Percentiles rank a stretch among this genome's conserved stretches.
phyloP scores from a whole-genome alignment of 148 eudicot species.

The Talinum fruticosum region DNA sequence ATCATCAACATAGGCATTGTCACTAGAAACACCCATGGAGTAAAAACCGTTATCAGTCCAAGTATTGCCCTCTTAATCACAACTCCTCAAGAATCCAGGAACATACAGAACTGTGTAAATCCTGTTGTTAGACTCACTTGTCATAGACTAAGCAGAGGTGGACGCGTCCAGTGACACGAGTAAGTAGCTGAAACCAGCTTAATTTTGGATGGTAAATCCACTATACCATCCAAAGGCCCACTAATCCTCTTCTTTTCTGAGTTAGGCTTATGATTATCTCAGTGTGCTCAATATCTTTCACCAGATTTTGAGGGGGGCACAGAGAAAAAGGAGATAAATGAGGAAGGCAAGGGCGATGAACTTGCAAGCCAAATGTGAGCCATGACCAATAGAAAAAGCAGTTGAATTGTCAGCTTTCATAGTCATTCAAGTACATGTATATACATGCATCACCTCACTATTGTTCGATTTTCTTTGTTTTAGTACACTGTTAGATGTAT shows the following conservation, averaged over 20 bases:
- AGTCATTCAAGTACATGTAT: not conserved
- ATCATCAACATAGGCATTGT: slow-evolving; percentile 11
- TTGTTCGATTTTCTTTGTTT: not conserved
- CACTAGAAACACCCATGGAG: not conserved
- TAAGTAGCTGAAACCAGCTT: not conserved
- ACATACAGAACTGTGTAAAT: not conserved
- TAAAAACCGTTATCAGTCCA: not conserved
- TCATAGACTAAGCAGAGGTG: not conserved
- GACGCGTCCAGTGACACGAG: not conserved
- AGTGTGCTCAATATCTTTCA: not conserved
- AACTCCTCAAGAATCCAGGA: not conserved
- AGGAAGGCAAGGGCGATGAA: not conserved
- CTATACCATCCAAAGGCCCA: not conserved
- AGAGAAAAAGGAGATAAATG: no score
- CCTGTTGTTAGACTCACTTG: not conserved
- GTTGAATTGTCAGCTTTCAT: not conserved
- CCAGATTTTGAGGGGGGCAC: not conserved
- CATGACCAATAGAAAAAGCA: not conserved
- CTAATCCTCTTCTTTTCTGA: not conserved
- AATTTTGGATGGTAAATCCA: not conserved
- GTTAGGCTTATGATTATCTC: not conserved
- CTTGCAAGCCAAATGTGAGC: not conserved
- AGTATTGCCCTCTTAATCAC: not conserved
- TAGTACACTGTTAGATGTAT: not conserved
- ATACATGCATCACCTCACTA: not conserved